These are phyloP conservation scores for Paecilomyces niveus DNA, from an alignment of 2,329 filamentous ascomycete species.

Conservation along the genomic window DNA sequence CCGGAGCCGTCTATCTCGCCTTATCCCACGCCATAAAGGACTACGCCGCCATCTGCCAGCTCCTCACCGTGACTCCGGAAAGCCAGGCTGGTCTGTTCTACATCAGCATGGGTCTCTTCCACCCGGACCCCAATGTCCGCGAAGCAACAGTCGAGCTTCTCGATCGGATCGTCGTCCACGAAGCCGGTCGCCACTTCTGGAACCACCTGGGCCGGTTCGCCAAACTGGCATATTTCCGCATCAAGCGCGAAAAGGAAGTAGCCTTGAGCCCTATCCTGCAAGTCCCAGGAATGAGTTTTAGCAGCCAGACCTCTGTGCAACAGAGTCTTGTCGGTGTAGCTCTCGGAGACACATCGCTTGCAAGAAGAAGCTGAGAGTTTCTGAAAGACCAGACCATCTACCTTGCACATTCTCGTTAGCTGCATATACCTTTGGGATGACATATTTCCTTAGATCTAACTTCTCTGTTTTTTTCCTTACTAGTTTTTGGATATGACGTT, in stretches of 20 bases:
- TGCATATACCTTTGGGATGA: background rate
- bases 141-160: conserved; percentile 70
- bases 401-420: background rate
- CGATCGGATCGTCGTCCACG: conserved; percentile 75
- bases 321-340: conserved; percentile 32
- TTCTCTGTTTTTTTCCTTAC: background rate
- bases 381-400: background rate
- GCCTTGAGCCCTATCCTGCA: conserved; percentile 16
- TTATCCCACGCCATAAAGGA: conserved; percentile 67
- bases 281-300: conserved; percentile 11
- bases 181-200: conserved; percentile 93
- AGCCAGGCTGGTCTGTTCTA: conserved; percentile 87
- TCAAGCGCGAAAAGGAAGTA: conserved; percentile 56
- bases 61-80: conserved; percentile 76
- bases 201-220: conserved; percentile 76
- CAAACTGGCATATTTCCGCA: conserved; percentile 74
- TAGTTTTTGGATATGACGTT: background rate
- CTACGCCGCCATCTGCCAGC: conserved; percentile 78
- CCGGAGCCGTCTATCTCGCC: conserved; percentile 77
- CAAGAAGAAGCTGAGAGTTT: conserved; percentile 15
- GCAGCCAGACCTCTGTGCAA: conserved; percentile 12
- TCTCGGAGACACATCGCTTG: conserved; percentile 16
- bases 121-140: conserved; percentile 75
- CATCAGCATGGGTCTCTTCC: conserved; percentile 81
- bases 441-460: background rate